Conservation (phyloP, 495 filamentous ascomycete genomes). For the Cenococcum geophilum region DNA sequence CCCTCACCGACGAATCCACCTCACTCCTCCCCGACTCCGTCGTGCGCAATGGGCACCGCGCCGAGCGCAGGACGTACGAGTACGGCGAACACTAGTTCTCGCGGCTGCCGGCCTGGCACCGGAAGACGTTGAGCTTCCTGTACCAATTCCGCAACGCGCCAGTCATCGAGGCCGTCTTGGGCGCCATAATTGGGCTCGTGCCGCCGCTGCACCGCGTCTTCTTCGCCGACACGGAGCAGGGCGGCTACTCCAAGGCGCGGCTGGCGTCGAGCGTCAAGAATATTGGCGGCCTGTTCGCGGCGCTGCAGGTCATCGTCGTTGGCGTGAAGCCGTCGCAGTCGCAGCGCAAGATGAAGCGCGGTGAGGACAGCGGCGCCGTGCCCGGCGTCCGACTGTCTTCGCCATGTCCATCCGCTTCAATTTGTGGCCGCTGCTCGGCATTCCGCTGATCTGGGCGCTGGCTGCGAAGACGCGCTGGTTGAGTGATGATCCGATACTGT, state of each 20-base stretch:
- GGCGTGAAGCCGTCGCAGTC: slow-evolving; percentile 58
- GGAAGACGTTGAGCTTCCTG: slow-evolving; percentile 42
- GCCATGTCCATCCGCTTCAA: slow-evolving; percentile 58
- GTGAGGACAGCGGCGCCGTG: slow-evolving; percentile 43
- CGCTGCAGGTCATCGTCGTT: slow-evolving; percentile 66
- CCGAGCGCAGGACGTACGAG: slow-evolving; percentile 27
- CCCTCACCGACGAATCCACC: slow-evolving; percentile 44
- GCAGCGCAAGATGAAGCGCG: slow-evolving; percentile 49
- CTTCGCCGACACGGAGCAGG: slow-evolving; percentile 56
- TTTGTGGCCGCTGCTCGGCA: slow-evolving; percentile 58
- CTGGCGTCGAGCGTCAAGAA: slow-evolving; percentile 60
- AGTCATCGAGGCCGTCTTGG: slow-evolving; percentile 57
- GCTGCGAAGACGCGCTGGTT: slow-evolving; percentile 54
- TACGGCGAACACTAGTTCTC: slow-evolving; percentile 34
- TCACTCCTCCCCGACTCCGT: slow-evolving; percentile 44
- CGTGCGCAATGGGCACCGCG: slow-evolving; percentile 26
- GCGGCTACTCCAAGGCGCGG: slow-evolving; percentile 67
- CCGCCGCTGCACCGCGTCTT: slow-evolving; percentile 60
- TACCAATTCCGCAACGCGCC: slow-evolving; percentile 59
- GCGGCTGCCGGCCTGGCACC: slow-evolving; percentile 36
- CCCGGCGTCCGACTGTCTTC: slow-evolving; percentile 48
- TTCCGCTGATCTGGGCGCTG: slow-evolving; percentile 56
- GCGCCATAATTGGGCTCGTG: slow-evolving; percentile 56
- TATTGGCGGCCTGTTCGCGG: slow-evolving; percentile 64
- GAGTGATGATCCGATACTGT: slow-evolving; percentile 61